A percentile compares a stretch with the other conserved stretches of the same genome.
phyloP scores from a whole-genome alignment of 1,139 yeast genomes.

The Blastobotrys indianensis region DNA sequence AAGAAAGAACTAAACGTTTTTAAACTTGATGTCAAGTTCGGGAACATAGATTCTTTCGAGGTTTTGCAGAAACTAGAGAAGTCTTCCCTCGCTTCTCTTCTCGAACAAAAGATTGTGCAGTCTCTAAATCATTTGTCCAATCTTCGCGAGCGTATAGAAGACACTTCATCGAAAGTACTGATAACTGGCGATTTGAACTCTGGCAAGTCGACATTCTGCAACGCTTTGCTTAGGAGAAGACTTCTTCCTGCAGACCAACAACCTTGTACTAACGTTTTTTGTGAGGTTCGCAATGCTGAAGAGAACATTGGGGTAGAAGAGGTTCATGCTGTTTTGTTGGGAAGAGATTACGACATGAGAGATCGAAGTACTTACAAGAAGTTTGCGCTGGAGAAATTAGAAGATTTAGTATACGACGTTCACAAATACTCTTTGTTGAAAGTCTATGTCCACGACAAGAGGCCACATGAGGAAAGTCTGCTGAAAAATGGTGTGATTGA shows the following conservation, averaged over 20 bases:
- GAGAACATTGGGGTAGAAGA: conserved; percentile 75
- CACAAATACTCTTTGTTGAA: conserved; percentile 69
- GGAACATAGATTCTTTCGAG: conserved; percentile 42
- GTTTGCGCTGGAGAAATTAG: conserved; percentile 50
- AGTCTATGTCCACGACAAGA: conserved; percentile 71
- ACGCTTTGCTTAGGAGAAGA: conserved; percentile 72
- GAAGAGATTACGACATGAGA: conserved; percentile 48
- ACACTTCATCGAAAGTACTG: conserved; percentile 86
- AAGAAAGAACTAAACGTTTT: conserved; percentile 49
- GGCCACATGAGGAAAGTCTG: conserved; percentile 65
- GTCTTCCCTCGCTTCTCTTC: conserved; percentile 54
- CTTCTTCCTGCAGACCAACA: conserved; percentile 94
- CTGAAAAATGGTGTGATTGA: conserved; percentile 89
- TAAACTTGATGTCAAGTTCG: conserved; percentile 58
- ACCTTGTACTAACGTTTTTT: conserved; percentile 94
- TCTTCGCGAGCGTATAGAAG: conserved; percentile 78
- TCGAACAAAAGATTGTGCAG: conserved; percentile 58
- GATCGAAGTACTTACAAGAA: conserved; percentile 63
- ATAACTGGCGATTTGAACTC: conserved; percentile 97
- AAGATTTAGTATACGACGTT: conserved; percentile 65
- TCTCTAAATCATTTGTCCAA: conserved; percentile 64
- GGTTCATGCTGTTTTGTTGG: conserved; percentile 85
- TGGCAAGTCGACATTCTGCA: conserved; percentile 94
- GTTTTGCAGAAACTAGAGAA: conserved; percentile 54
- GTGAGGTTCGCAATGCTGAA: conserved; percentile 84